Evolutionary conservation across 495 filamentous ascomycete species (phyloP).

Genomic region (Aspergillus sclerotiicarbonarius): DNA sequence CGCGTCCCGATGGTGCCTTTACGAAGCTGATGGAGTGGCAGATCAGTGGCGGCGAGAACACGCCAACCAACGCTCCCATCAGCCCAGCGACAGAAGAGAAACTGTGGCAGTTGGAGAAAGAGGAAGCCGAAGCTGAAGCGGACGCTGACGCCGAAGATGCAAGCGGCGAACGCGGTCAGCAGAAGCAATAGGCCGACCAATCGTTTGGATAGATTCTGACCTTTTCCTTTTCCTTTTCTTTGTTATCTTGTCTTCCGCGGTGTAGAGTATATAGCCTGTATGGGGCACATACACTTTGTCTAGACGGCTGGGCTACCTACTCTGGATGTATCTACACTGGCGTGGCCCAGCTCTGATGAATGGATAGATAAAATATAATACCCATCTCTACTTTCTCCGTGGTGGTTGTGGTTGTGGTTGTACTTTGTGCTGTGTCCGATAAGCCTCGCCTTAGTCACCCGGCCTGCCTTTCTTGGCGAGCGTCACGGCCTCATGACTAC

Average conservation of each 20-base stretch:
- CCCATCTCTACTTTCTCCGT: constrained; percentile 9
- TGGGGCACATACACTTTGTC: constrained; percentile 6
- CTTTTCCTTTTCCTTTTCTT: neutral
- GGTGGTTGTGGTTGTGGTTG: neutral
- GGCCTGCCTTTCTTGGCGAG: neutral
- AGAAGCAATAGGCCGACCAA: constrained; percentile 12
- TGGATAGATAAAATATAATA: constrained; percentile 19
- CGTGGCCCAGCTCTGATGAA: neutral
- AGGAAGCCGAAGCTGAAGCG: constrained; percentile 18
- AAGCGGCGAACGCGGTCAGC: constrained; percentile 6
- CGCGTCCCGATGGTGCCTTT: constrained; percentile 74
- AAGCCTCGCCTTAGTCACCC: constrained; percentile 3
- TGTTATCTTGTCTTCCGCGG: neutral
- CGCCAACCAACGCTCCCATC: constrained; percentile 24
- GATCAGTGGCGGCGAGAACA: constrained; percentile 74
- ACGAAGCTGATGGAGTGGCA: constrained; percentile 99
- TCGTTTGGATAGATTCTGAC: neutral
- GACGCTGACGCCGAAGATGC: constrained; percentile 9
- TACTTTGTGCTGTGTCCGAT: neutral
- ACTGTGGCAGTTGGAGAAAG: constrained; percentile 35
- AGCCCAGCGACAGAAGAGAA: constrained; percentile 30
- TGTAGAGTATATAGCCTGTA: constrained; percentile 3
- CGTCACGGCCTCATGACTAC: constrained; percentile 4
- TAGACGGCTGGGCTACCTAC: constrained; percentile 1
- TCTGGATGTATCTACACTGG: constrained; percentile 4